These are phyloP conservation scores for Oropetium thomaeum DNA, from an alignment of 176 grass and related monocot genomes.

Conservation along the genomic window DNA sequence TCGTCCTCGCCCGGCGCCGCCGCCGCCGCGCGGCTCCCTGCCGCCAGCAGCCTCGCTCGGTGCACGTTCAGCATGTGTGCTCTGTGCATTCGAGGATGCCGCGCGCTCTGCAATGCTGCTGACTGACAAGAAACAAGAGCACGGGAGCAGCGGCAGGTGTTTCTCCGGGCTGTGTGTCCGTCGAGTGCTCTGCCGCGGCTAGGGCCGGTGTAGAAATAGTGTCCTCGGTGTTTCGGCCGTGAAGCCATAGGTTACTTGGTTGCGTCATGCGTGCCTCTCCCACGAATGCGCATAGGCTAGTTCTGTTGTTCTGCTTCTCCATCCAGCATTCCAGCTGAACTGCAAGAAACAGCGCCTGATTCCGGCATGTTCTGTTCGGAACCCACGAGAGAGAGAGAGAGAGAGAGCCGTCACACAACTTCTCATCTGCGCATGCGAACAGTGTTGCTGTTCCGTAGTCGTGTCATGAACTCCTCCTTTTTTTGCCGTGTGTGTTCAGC, in stretches of 20 bases:
- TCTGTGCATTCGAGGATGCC: background rate
- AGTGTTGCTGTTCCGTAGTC: background rate
- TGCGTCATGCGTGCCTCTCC: background rate
- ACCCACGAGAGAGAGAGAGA: background rate
- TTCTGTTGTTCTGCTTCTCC: background rate
- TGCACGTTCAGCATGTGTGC: conserved; percentile 10
- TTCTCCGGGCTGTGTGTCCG: background rate
- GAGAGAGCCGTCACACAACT: background rate
- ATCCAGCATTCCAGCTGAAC: background rate
- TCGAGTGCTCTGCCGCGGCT: background rate
- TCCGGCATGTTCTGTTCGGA: background rate
- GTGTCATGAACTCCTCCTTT: no score
- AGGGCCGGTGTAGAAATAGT: background rate
- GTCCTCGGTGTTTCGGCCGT: background rate
- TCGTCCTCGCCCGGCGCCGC: background rate
- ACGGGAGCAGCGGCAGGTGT: background rate
- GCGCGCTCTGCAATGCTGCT: background rate
- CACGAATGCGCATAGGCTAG: no score
- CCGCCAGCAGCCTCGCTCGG: background rate
- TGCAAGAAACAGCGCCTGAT: background rate
- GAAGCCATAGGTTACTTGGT: background rate
- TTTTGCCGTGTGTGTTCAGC: no score
- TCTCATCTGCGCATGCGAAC: background rate
- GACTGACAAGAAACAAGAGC: background rate
- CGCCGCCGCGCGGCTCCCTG: background rate